Conservation (phyloP, 805 yeast genomes). For the Dipodascopsis uninucleata region DNA sequence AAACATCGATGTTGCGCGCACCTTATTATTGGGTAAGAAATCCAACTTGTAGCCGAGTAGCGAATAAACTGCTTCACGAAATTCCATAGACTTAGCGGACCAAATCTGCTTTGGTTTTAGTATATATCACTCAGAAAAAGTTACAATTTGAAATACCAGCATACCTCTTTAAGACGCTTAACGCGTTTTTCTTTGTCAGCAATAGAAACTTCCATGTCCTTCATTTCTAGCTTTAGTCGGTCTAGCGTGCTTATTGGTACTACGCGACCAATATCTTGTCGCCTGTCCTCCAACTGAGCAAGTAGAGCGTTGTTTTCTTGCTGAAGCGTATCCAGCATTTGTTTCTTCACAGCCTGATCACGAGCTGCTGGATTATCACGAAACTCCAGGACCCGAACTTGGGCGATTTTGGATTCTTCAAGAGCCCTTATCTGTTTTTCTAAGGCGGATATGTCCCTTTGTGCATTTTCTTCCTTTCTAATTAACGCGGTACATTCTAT, state of each 20-base stretch:
- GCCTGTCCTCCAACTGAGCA: constrained; percentile 27
- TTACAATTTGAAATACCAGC: constrained; percentile 1
- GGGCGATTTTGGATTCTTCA: constrained; percentile 39
- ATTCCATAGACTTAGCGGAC: constrained; percentile 64
- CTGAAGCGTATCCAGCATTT: constrained; percentile 45
- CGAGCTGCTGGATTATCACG: constrained; percentile 60
- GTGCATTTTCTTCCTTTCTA: constrained; percentile 10
- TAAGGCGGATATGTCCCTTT: constrained; percentile 34
- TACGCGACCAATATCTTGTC: constrained; percentile 31
- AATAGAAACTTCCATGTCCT: constrained; percentile 46
- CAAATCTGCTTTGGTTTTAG: constrained; percentile 54
- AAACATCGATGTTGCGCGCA: constrained; percentile 52
- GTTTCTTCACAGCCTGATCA: constrained; percentile 59
- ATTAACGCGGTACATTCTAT: constrained; percentile 13
- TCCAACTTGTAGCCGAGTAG: constrained; percentile 73
- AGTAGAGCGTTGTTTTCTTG: constrained; percentile 59
- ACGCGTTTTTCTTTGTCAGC: constrained; percentile 51
- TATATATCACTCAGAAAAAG: constrained; percentile 27
- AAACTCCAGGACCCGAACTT: constrained; percentile 55
- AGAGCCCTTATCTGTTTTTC: constrained; percentile 40
- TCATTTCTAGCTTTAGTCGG: constrained; percentile 53
- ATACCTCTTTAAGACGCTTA: constrained; percentile 41
- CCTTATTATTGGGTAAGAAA: constrained; percentile 53
- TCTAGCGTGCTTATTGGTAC: constrained; percentile 65
- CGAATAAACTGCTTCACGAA: constrained; percentile 61